Base-by-base conservation (phyloP, 2,329 filamentous ascomycete genomes). In the Paraconiothyrium brasiliense region DNA sequence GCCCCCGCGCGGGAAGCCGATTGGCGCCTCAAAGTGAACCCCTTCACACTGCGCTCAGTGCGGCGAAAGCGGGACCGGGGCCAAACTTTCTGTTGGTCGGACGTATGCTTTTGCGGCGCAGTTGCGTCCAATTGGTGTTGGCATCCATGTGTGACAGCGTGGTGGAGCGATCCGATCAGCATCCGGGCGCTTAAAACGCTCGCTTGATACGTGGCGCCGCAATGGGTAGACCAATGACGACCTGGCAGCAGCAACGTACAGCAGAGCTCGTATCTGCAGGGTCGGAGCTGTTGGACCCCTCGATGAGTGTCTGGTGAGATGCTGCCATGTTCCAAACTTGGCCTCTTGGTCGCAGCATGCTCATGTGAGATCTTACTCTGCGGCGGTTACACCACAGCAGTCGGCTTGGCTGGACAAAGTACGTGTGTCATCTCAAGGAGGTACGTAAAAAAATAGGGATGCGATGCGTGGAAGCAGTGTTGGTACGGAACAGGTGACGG, bases 41-140 rank as follows among this genome's bases (percentile, higher is more conserved):
- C 46, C 65, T 65, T 62, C 63, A 54, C 37, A 43, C 57, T 58
- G 54, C 30, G 55, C 59, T 58, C 63, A 60, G 27, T 34, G 67
- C 63, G 56, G 66, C 64, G 69, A 46, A 66, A 65, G 64, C 63
- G 71, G 69, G 72, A 71, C 73, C 71, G 69, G 39, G 65, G 66
- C 64, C 67, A 64, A 67, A 74, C 67, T 66, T 70, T 70, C 70
- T 67, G 67, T 66, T 73, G 62, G 65, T 63, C 64, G 63, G 57
- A 46, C 62, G 63, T 69, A 57, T 66, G 66, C 66, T 67, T 66
- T 62, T 68, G 74, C 69, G 73, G 75, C 73, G 72, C 68, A 69
- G 73, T 34, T 59, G 64, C 63, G 59, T 61, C 74, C 75, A 76
- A 76, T 77, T 68, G 68, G 58, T 65, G 65, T 49, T 61, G 64